These are phyloP conservation scores for Castanea mollissima DNA, from an alignment of 306 rosid species.

Conservation along the genomic window DNA sequence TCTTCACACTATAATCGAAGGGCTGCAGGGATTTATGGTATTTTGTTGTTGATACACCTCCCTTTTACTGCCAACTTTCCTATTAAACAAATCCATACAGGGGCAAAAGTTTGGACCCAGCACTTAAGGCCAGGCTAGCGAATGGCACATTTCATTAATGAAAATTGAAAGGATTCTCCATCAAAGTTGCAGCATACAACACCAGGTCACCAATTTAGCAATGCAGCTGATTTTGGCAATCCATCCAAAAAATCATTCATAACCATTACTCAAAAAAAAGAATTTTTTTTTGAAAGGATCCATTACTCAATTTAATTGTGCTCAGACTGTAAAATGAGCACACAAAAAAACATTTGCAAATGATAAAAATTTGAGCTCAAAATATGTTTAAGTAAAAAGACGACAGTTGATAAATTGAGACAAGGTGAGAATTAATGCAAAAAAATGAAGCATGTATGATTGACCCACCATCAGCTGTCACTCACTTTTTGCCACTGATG, in stretches of 20 bases:
- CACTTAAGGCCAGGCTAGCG: not conserved
- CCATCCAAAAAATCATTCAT: not conserved
- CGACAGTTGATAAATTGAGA: not conserved
- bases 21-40: too few relatives aligned
- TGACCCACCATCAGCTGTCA: constrained; percentile 7
- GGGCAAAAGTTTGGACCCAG: not conserved
- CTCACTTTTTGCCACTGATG: constrained; percentile 33
- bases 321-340: not conserved
- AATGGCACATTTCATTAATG: not conserved
- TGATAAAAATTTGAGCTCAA: not conserved
- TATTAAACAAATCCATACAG: too few relatives aligned
- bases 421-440: not conserved
- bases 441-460: constrained; percentile 11
- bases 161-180: not conserved
- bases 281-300: not conserved
- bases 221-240: too few relatives aligned
- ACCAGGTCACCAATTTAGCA: not conserved
- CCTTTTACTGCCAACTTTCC: too few relatives aligned
- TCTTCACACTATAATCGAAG: too few relatives aligned
- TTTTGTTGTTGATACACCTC: too few relatives aligned
- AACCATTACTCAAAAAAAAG: not conserved
- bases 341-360: not conserved
- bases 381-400: too few relatives aligned
- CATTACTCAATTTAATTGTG: not conserved
- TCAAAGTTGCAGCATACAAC: not conserved